phyloP scores from a whole-genome alignment of 805 yeast genomes.

The Wickerhamiella qilinensis region DNA sequence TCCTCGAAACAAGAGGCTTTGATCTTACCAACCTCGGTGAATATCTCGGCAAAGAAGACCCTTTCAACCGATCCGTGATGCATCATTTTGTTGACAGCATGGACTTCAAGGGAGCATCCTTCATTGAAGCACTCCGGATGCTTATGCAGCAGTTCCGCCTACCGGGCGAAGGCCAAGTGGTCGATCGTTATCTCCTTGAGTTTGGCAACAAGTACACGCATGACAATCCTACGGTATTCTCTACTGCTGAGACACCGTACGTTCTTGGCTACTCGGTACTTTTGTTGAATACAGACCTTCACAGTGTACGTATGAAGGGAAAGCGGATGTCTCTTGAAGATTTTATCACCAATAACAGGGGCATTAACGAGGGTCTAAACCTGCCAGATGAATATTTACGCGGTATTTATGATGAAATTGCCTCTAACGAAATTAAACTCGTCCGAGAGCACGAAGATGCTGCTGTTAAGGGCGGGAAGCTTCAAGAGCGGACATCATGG shows the following conservation, averaged over 20 bases:
- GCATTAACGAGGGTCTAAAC: conserved; percentile 83
- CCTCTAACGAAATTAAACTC: conserved; percentile 69
- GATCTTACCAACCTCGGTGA: conserved; percentile 83
- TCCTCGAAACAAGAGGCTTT: conserved; percentile 51
- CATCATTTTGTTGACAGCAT: conserved; percentile 82
- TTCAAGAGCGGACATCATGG: conserved; percentile 21
- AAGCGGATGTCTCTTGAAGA: conserved; percentile 76
- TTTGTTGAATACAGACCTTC: conserved; percentile 87
- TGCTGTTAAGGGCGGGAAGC: conserved; percentile 46
- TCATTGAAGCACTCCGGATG: conserved; percentile 72
- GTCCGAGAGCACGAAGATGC: conserved; percentile 92
- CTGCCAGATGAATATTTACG: conserved; percentile 58
- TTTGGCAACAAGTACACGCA: conserved; percentile 85
- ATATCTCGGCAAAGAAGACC: conserved; percentile 78
- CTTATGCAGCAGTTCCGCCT: conserved; percentile 79
- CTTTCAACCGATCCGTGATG: conserved; percentile 64
- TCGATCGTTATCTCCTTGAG: conserved; percentile 90
- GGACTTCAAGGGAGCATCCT: conserved; percentile 52
- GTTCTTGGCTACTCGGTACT: conserved; percentile 83
- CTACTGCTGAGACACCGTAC: conserved; percentile 89
- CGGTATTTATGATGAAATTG: conserved; percentile 63
- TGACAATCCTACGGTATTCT: conserved; percentile 69
- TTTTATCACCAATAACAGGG: conserved; percentile 72
- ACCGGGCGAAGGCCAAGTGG: conserved; percentile 97
- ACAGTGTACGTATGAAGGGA: conserved; percentile 69